Evolutionary conservation across 768 basidiomycete species (phyloP).

Genomic region (Boletus bicolor): DNA sequence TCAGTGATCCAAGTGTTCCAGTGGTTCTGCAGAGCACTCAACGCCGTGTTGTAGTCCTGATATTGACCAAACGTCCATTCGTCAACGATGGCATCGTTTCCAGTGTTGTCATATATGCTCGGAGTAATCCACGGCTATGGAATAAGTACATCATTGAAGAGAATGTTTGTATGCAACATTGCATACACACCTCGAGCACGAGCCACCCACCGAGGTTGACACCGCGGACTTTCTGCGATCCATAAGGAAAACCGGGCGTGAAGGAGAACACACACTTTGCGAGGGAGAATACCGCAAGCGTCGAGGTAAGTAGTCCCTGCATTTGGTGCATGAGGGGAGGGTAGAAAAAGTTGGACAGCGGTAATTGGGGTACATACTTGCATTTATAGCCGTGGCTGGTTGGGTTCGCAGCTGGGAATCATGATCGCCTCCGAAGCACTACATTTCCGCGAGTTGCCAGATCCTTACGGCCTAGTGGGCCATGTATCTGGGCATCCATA

Average conservation of each 20-base stretch:
- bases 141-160: conserved; percentile 39
- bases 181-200: conserved; percentile 43
- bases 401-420: background rate
- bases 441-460: conserved; percentile 5
- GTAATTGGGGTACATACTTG: background rate
- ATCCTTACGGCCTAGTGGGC: background rate
- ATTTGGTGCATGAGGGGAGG: conserved; percentile 40
- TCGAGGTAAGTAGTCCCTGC: conserved; percentile 8
- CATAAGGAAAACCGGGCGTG: conserved; percentile 66
- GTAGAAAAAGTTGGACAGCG: conserved; percentile 27
- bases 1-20: conserved; percentile 88
- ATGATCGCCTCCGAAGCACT: background rate
- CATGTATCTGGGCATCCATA: background rate
- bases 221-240: conserved; percentile 69
- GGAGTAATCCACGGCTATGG: conserved; percentile 76
- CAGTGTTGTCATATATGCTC: conserved; percentile 61
- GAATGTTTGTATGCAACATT: background rate
- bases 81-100: conserved; percentile 57
- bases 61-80: conserved; percentile 76
- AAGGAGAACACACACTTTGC: conserved; percentile 31
- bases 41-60: conserved; percentile 50
- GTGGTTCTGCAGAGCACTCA: conserved; percentile 54
- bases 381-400: conserved; percentile 18
- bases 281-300: conserved; percentile 31
- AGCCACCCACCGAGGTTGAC: conserved; percentile 79